Evolutionary conservation across 768 basidiomycete species (phyloP), one percentile per base, ranked within the genome.

Genomic region (Lanmaoa rubissima): DNA sequence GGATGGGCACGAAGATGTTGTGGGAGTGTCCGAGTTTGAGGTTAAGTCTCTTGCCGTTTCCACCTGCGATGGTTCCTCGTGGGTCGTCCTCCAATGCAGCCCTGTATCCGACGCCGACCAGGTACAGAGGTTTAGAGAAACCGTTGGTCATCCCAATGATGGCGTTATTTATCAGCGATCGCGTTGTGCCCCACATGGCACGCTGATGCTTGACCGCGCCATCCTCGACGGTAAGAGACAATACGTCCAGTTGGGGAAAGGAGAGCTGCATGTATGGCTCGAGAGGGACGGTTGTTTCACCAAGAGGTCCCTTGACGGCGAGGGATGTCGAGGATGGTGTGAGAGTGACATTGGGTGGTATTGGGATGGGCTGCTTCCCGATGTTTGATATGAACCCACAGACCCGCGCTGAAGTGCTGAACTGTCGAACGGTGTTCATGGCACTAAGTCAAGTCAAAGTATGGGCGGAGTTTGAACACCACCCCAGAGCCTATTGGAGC

Each of bases 41-140:
- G 70, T 88, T 92, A 51, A 98, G 75, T 51, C 89, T 76, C 71
- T 85, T 76, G 24, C 86, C 85, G 41, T 76, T 82, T 54, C 82
- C 78, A 40, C 84, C 86, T 48, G 82, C 75, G 21, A 74, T 60
- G 50, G 78, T 79, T 26, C 80, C 86, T 34, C 87, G 74, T 19
- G 90, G 89, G 66, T 91, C 88, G 11, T 82, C 81, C 75, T 99
- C 96, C 55, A 98, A 72, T 3, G 84, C 84, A 9, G 87, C 94
- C 66, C 96, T 82, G 76, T 93, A 99, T 2, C 96, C 95, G 35
- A 99, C 94, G 17, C 96, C 96, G 59, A 98, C 95, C 59, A 99
- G 83, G 67, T 87, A 88, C 16, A 99, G 72, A 14, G 92, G 87
- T 10, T 92, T 79, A 0, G 80, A 81, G 75, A 92, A 98, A 5